Evolutionary conservation across 768 basidiomycete genomes (phyloP).

Genomic region (Russula griseocarnosa): DNA sequence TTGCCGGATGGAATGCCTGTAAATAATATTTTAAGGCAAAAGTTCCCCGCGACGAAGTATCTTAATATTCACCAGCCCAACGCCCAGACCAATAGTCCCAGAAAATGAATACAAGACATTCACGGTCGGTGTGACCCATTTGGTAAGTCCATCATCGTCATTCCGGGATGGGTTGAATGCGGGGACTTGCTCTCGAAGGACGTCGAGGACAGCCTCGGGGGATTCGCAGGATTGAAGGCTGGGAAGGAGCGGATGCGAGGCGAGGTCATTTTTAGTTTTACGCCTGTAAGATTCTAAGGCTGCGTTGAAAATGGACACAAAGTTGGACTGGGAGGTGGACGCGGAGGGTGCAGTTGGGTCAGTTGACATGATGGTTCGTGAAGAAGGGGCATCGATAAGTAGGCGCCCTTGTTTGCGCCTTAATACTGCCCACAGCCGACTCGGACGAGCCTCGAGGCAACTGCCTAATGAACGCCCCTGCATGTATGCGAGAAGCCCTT

Average conservation of each 20-base stretch:
- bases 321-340: background rate
- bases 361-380: background rate
- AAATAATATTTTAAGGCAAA: background rate
- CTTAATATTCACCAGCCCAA: background rate
- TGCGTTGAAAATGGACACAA: background rate
- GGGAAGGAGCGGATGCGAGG: background rate
- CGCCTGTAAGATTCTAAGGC: background rate
- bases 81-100: background rate
- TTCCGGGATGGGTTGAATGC: background rate
- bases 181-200: background rate
- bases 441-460: too few relatives aligned
- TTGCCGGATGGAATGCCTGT: background rate
- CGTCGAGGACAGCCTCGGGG: background rate
- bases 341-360: background rate
- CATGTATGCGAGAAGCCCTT: too few relatives aligned
- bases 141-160: background rate
- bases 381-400: background rate
- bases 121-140: background rate
- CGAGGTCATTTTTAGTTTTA: background rate
- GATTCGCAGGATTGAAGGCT: slow-evolving; percentile 1
- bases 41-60: background rate
- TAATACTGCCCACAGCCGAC: too few relatives aligned
- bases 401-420: too few relatives aligned
- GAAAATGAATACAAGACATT: slow-evolving; percentile 8
- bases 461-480: too few relatives aligned